These are phyloP conservation scores for Calonectria multiphialidica DNA, from an alignment of 2,329 filamentous ascomycete genomes.

Conservation along the genomic window DNA sequence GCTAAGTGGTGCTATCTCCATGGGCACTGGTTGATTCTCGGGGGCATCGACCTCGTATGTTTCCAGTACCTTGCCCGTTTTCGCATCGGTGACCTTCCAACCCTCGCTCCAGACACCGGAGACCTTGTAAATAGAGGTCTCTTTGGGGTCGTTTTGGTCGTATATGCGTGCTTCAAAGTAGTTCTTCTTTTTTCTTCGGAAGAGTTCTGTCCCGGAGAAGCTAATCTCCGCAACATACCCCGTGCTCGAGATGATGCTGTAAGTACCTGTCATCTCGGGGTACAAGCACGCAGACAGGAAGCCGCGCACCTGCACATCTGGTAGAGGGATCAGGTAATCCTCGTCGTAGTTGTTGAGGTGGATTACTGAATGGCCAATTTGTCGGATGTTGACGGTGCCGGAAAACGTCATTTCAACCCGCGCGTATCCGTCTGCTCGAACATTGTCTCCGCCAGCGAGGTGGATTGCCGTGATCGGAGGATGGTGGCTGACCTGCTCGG, in stretches of 20 bases:
- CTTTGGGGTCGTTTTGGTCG: slow-evolving; percentile 48
- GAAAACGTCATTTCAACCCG: slow-evolving; percentile 65
- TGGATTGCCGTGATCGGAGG: slow-evolving; percentile 67
- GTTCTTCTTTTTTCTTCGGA: slow-evolving; percentile 51
- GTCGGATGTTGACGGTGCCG: slow-evolving; percentile 61
- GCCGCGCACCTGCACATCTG: slow-evolving; percentile 61
- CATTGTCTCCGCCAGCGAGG: slow-evolving; percentile 56
- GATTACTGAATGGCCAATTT: slow-evolving; percentile 63
- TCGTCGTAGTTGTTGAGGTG: slow-evolving; percentile 62
- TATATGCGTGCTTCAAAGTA: slow-evolving; percentile 59
- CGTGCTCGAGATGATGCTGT: slow-evolving; percentile 58
- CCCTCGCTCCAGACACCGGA: slow-evolving; percentile 37
- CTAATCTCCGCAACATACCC: slow-evolving; percentile 60
- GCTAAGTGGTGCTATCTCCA: slow-evolving; percentile 57
- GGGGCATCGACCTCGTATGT: slow-evolving; percentile 48
- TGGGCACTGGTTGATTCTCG: slow-evolving; percentile 51
- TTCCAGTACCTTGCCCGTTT: slow-evolving; percentile 49
- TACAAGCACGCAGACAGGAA: slow-evolving; percentile 61
- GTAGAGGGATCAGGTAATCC: slow-evolving; percentile 61
- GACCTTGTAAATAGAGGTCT: slow-evolving; percentile 21
- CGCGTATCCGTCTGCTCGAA: slow-evolving; percentile 63
- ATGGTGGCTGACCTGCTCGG: slow-evolving; percentile 66
- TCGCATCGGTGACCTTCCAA: slow-evolving; percentile 43
- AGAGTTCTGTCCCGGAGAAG: slow-evolving; percentile 60
- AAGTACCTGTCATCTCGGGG: slow-evolving; percentile 60